Evolutionary conservation across 805 yeast genomes (phyloP), one percentile per base, ranked within the genome.

Genomic region (Ogataea populi-albae): DNA sequence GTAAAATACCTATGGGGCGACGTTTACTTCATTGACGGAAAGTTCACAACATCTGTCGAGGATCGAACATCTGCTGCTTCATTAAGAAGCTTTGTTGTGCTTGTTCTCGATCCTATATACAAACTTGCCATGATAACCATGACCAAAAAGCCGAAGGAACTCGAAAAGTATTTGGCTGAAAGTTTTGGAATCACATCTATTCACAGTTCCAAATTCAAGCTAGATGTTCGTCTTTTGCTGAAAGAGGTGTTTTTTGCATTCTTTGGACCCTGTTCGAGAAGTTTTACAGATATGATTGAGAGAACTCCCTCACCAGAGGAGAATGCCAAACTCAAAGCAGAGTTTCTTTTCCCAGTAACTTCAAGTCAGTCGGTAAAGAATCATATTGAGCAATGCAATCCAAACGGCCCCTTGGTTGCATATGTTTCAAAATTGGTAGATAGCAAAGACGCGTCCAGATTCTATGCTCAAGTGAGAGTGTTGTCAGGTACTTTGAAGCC

Each of bases 31-130:
- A 59, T 75, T 33, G 48, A 61, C 1, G 68, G 74, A 7, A 69
- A 62, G 35, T 81, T 87, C 46, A 52, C 69, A 0, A 55, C 55
- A 0, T 48, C 45, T 31, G 62, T 60, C 35, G 37, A 28, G 30
- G 54, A 40, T 34, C 46, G 19, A 52, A 57, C 40, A 22, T 42
- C 34, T 21, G 41, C 32, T 27, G 62, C 48, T 26, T 22, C 21
- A 2, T 25, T 39, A 25, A 52, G 76, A 35, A 55, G 86, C 1
- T 84, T 91, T 56, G 70, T 73, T 5, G 65, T 69, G 29, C 82
- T 87, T 47, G 69, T 93, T 6, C 61, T 88, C 6, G 77, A 76
- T 17, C 98, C 98, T 2, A 50, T 91, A 9, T 91, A 88, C 62
- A 89, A 91, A 54, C 54, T 89, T 6, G 61, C 80, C 23, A 68